Evolutionary conservation across 148 eudicot genomes (phyloP).

Genomic region (Euryodendron excelsum): DNA sequence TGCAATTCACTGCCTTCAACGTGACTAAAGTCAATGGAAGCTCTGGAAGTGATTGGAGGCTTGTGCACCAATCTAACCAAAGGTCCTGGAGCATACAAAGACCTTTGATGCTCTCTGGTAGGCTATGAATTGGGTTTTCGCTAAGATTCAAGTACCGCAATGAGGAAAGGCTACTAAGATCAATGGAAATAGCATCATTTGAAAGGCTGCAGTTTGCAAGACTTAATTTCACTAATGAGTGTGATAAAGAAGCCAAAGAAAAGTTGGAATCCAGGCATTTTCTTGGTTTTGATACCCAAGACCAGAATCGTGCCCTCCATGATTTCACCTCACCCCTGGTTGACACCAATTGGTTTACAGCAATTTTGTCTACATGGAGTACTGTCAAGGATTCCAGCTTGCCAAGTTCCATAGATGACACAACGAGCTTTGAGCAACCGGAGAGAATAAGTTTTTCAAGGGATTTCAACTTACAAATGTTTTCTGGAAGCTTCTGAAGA

Average conservation of each 20-base stretch:
- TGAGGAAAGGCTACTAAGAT: background rate
- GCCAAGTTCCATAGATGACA: conserved; percentile 1
- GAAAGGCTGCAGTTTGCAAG: background rate
- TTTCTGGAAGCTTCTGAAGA: conserved; percentile 11
- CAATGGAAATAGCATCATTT: background rate
- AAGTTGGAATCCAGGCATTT: background rate
- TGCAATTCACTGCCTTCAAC: background rate
- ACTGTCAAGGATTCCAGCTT: conserved; percentile 2
- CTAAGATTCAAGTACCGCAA: conserved; percentile 3
- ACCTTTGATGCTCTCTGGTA: conserved; percentile 12
- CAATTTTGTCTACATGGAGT: background rate
- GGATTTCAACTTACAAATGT: conserved; percentile 3
- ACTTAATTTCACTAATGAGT: background rate
- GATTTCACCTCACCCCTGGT: background rate
- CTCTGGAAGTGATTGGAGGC: conserved; percentile 17
- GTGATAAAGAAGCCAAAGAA: conserved; percentile 8
- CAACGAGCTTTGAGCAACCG: conserved; percentile 14
- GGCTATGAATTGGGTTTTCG: background rate
- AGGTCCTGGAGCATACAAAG: background rate
- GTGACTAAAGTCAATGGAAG: conserved; percentile 8
- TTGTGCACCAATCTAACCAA: background rate
- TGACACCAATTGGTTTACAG: background rate
- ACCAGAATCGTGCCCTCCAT: background rate
- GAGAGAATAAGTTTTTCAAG: conserved; percentile 2
- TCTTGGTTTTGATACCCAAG: background rate